Evolutionary conservation across 768 basidiomycete genomes (phyloP).

Genomic region (Pisolithus microcarpus): DNA sequence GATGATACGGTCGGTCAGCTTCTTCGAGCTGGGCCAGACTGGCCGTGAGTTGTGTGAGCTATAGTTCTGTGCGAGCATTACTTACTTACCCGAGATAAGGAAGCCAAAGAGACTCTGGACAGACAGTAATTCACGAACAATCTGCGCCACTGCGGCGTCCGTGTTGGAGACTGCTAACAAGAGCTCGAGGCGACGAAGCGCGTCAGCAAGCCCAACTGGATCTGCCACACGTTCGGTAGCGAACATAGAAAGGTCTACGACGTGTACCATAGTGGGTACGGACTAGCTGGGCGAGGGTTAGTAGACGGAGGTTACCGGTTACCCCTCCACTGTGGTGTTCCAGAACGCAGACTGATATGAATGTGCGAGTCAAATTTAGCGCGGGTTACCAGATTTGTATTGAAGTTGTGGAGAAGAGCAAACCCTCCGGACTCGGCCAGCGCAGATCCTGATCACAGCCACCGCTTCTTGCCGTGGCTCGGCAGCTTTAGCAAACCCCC

Average conservation of each 20-base stretch:
- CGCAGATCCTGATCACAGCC: too few species aligned
- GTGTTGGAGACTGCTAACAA: constrained; percentile 20
- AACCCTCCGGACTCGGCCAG: too few species aligned
- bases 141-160: constrained; percentile 11
- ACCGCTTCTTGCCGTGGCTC: too few species aligned
- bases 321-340: background rate
- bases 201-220: constrained; percentile 13
- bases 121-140: constrained; percentile 23
- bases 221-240: constrained; percentile 12
- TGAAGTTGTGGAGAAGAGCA: too few species aligned
- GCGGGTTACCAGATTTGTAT: too few species aligned
- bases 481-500: too few species aligned
- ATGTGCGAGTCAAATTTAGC: too few species aligned
- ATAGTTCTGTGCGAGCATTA: background rate
- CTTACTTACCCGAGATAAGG: constrained; percentile 21
- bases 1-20: constrained; percentile 25
- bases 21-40: constrained; percentile 11
- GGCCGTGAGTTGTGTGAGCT: background rate
- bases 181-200: constrained; percentile 12
- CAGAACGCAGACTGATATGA: too few species aligned
- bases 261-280: background rate
- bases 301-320: background rate
- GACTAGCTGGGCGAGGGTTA: background rate
- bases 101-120: constrained; percentile 22
- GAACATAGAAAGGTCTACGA: constrained; percentile 14